Base-by-base conservation (phyloP, 306 rosid genomes). In the Leucaena leucocephala region DNA sequence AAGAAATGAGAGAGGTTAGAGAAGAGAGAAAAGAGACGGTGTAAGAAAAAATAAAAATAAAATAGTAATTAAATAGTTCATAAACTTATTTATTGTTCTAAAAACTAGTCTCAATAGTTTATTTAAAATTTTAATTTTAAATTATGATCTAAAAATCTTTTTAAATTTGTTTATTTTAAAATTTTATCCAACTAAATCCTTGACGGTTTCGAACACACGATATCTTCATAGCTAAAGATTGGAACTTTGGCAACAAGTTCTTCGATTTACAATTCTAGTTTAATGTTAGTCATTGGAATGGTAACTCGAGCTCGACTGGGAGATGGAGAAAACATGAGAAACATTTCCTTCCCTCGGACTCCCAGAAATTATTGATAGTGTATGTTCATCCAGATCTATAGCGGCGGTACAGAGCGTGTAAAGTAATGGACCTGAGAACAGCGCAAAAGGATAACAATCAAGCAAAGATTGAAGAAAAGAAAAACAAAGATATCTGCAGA, bases 331-430 rank as follows among this genome's bases (percentile, higher is more conserved):
- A 74, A 93, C 82, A 80, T 85, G 86, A 76, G 91, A 82, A 63
- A 82, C 86, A 57, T 66, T 68, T 54, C 78, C 82, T 33, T 87
- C 67, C 82, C 80, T 73, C 1, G 92, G 97, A 88, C 88, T 92
- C 74, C 95, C 93, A 78, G 76, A 81, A 81, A 91, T 71, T 73
- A 90, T 95, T 55, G 98, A 87, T 54, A 90, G 82, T 35, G 99
- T 93, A 71, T 89, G 87, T 65, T 84, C 84, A 19, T 93, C 90
- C 74, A 91, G 75, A 82, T 93, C 90, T 48, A 93, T 83, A 15
- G 90, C 78, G 69, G 91, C 88, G 0, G 95, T 94, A 58, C 95
- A 89, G 8, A 91, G 85, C 8, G 94, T 89, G 87, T 85, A 78
- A 68, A 91, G 93, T 39, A 78, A 76, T 76, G 97, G 90, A 77